phyloP scores from a whole-genome alignment of 1,284 basidiomycete genomes.

The Boletellus deceptivus region DNA sequence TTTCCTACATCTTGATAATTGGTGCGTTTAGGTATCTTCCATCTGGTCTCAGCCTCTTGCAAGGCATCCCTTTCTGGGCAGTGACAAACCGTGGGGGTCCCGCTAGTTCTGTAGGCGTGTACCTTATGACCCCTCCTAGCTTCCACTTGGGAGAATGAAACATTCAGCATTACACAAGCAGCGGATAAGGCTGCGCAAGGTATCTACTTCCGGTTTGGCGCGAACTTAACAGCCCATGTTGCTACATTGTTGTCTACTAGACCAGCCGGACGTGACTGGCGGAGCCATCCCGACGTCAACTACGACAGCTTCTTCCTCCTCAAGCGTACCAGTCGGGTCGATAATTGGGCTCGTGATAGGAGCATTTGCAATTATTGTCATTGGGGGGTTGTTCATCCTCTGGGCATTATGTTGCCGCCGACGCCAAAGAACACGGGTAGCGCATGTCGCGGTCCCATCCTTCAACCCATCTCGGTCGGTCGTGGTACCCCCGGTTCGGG shows the following conservation, averaged over 20 bases:
- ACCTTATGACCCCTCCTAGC: constrained; percentile 16
- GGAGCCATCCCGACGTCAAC: constrained; percentile 10
- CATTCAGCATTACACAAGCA: constrained; percentile 17
- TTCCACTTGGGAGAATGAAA: constrained; percentile 11
- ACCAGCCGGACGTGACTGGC: constrained; percentile 15
- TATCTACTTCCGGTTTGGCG: constrained; percentile 5
- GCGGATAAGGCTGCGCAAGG: constrained; percentile 2
- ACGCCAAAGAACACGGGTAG: background rate
- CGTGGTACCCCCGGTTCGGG: background rate
- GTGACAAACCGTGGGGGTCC: constrained; percentile 21
- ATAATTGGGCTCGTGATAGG: constrained; percentile 26
- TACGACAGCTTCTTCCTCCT: background rate
- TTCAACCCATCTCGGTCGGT: constrained; percentile 1
- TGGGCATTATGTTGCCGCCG: constrained; percentile 14
- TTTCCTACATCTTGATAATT: background rate
- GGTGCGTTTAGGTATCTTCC: constrained; percentile 23
- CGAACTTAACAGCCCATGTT: background rate
- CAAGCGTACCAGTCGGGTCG: constrained; percentile 8
- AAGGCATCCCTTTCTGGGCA: constrained; percentile 25
- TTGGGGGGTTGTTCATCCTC: constrained; percentile 16
- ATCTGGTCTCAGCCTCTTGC: constrained; percentile 6
- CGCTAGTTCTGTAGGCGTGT: background rate
- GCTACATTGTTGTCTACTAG: background rate
- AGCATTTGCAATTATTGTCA: constrained; percentile 5
- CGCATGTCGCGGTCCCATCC: background rate